Evolutionary conservation across 148 eudicot genomes (phyloP).

Genomic region (Nyssa sinensis): DNA sequence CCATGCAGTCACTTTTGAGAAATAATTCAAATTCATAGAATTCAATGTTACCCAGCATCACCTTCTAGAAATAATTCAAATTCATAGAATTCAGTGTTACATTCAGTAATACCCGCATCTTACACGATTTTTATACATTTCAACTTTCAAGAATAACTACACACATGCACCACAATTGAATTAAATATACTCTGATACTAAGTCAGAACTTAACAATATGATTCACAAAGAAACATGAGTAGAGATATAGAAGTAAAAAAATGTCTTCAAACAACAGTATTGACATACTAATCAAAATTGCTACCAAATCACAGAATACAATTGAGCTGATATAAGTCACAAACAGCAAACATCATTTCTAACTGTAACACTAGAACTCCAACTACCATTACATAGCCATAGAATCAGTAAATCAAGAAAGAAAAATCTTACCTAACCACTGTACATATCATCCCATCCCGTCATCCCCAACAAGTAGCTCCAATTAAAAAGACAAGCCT

Average conservation of each 20-base stretch:
- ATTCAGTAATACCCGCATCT: no score
- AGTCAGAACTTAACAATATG: background rate
- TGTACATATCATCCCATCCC: slow-evolving; percentile 32
- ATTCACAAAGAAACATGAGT: background rate
- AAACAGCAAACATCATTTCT: slow-evolving; percentile 1
- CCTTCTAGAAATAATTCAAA: no score
- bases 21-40: no score
- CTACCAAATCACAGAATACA: background rate
- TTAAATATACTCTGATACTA: background rate
- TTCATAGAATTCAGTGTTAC: no score
- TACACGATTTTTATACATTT: no score
- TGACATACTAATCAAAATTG: background rate
- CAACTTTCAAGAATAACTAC: no score
- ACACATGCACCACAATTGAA: no score
- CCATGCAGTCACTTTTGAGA: background rate
- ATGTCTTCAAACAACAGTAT: background rate
- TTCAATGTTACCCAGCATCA: no score
- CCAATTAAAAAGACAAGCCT: background rate
- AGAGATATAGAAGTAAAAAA: background rate
- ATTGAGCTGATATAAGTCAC: background rate
- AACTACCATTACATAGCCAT: slow-evolving; percentile 2
- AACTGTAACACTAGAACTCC: background rate
- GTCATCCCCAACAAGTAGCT: slow-evolving; percentile 11
- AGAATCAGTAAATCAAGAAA: slow-evolving; percentile 10
- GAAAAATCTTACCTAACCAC: slow-evolving; percentile 32